Evolutionary conservation across 192 early-diverging fungal species (phyloP), one percentile per base, ranked within the genome.

Genomic region (Entomortierella lignicola): DNA sequence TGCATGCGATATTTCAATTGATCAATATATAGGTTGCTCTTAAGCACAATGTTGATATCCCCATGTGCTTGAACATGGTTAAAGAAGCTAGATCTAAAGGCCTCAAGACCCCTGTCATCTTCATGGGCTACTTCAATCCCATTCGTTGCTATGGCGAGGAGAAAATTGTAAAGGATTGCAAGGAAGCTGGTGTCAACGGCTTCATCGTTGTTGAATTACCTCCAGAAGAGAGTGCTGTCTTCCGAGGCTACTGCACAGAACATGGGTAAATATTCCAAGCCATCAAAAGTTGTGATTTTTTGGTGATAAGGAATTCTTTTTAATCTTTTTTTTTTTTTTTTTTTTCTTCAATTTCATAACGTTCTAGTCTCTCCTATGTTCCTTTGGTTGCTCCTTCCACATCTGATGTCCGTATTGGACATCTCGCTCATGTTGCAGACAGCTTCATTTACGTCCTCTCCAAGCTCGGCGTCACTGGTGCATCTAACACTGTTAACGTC

Each of bases 91-190:
- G 97, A 53, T 66, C 83, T 34, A 85, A 86, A 39, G 98, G 98
- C 12, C 89, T 99, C 30, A 90, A 86, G 60, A 89, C 93, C 20
- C 98, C 98, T 5, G 87, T 99, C 48, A 87, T 99, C 25, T 95
- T 99, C 69, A 99, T 99, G 97, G 98, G 97, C 29, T 99, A 99
- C 90, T 98, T 94, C 87, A 99, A 99, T 85, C 96, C 98, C 43
- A 91, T 98, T 63, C 88, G 96, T 65, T 94, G 90, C 71, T 99
- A 97, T 81, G 98, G 98, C 26, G 96, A 98, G 85, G 80, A 91
- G 75, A 83, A 85, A 60, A 86, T 99, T 44, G 94, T 97, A 77
- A 71, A 90, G 41, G 91, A 94, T 51, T 97, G 97, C 82, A 90
- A 87, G 34, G 83, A 90, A 52, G 93, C 89, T 53, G 96, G 96